Percentiles rank a stretch among this genome's conserved stretches.
phyloP scores from a whole-genome alignment of 2,329 filamentous ascomycete genomes.

The Coniosporium tulheliwenetii region DNA sequence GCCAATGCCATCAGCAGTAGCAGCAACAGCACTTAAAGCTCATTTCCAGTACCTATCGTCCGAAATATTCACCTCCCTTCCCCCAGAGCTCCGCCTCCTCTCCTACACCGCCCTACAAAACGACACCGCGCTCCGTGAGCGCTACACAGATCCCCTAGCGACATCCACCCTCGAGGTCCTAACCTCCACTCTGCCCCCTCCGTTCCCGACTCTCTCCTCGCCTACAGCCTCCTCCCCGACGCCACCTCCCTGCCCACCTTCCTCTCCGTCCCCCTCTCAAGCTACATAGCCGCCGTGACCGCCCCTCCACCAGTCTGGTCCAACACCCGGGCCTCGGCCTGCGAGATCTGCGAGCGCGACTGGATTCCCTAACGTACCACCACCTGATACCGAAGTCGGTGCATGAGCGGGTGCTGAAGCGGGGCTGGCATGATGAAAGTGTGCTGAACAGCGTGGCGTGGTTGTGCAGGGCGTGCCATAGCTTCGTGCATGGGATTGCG shows the following conservation, averaged over 20 bases:
- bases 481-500: conserved; percentile 62
- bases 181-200: conserved; percentile 40
- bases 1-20: neutral
- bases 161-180: conserved; percentile 33
- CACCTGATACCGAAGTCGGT: conserved; percentile 70
- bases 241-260: conserved; percentile 23
- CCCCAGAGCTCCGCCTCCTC: conserved; percentile 42
- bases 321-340: conserved; percentile 39
- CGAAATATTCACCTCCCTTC: conserved; percentile 53
- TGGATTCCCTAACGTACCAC: conserved; percentile 73
- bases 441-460: conserved; percentile 69
- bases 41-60: conserved; percentile 46
- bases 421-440: conserved; percentile 65
- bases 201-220: conserved; percentile 49
- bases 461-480: conserved; percentile 74
- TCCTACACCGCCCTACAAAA: conserved; percentile 42
- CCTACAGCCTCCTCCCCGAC: conserved; percentile 47
- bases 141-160: conserved; percentile 43
- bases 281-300: conserved; percentile 43
- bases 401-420: conserved; percentile 60
- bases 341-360: conserved; percentile 61
- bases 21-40: neutral
- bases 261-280: conserved; percentile 45
- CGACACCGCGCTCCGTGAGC: conserved; percentile 31
- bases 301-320: conserved; percentile 49